Evolutionary conservation across 1,284 basidiomycete species (phyloP).

Genomic region (Cerioporus squamosus): DNA sequence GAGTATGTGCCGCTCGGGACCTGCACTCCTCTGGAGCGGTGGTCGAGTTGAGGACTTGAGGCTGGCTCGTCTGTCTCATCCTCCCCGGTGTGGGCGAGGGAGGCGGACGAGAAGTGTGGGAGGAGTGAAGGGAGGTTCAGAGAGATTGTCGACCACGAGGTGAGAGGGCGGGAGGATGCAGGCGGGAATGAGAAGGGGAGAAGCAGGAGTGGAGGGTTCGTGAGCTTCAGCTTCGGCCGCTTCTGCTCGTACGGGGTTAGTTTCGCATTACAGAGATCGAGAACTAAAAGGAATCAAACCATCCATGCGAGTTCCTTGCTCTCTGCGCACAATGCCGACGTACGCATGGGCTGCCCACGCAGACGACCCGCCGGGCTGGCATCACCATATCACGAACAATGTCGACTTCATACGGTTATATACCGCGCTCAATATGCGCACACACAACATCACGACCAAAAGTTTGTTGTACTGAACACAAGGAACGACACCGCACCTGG

Average conservation of each 20-base stretch:
- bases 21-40: slow-evolving; percentile 10
- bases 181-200: slow-evolving; percentile 74
- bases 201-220: slow-evolving; percentile 58
- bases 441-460: background rate
- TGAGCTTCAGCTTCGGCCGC: slow-evolving; percentile 54
- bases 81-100: slow-evolving; percentile 35
- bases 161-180: slow-evolving; percentile 57
- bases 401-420: background rate
- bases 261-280: background rate
- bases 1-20: slow-evolving; percentile 66
- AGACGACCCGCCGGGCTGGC: background rate
- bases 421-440: background rate
- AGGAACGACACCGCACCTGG: slow-evolving; percentile 56
- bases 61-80: slow-evolving; percentile 14
- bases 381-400: background rate
- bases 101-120: slow-evolving; percentile 62
- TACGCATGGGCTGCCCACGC: background rate
- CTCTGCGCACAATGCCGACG: background rate
- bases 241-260: slow-evolving; percentile 45
- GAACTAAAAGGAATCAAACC: background rate
- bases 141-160: slow-evolving; percentile 73
- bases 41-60: background rate
- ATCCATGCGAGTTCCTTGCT: background rate
- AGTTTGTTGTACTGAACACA: background rate
- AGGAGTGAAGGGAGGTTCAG: slow-evolving; percentile 66